Evolutionary conservation across 768 basidiomycete genomes (phyloP).

Genomic region (Tylopilus cervinicoccineus): DNA sequence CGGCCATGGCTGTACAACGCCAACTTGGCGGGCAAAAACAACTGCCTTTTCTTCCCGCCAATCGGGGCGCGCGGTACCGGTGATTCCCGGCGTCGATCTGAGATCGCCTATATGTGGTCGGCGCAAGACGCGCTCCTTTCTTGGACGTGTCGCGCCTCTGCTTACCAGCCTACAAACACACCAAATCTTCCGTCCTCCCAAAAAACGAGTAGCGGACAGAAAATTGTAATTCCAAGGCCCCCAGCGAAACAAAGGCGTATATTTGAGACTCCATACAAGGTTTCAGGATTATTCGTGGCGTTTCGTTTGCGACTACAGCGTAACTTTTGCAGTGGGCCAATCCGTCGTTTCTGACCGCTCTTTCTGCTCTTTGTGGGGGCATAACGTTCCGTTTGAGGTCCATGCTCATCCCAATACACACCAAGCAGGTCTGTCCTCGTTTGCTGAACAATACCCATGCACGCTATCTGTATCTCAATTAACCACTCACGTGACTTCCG

Average conservation of each 20-base stretch:
- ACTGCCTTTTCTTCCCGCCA: conserved; percentile 9
- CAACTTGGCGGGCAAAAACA: neutral
- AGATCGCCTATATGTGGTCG: conserved; percentile 31
- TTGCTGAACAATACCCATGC: conserved; percentile 10
- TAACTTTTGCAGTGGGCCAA: conserved; percentile 15
- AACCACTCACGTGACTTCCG: conserved; percentile 34
- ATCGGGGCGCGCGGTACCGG: conserved; percentile 13
- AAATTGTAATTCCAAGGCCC: conserved; percentile 22
- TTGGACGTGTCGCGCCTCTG: conserved; percentile 31
- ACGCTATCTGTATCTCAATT: conserved; percentile 30
- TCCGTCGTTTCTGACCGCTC: conserved; percentile 4
- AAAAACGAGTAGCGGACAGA: conserved; percentile 29
- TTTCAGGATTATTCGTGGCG: conserved; percentile 13
- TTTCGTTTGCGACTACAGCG: conserved; percentile 14
- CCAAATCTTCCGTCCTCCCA: conserved; percentile 24
- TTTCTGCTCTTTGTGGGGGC: conserved; percentile 14
- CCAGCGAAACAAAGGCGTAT: conserved; percentile 13
- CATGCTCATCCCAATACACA: conserved; percentile 3
- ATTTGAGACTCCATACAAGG: conserved; percentile 13
- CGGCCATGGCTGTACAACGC: conserved; percentile 36
- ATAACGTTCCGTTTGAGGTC: conserved; percentile 11
- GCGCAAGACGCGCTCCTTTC: conserved; percentile 40
- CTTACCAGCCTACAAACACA: conserved; percentile 25
- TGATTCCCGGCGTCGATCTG: conserved; percentile 26
- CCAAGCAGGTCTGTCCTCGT: neutral